Evolutionary conservation across 257 asterid species (phyloP), one percentile per base, ranked within the genome.

Genomic region (Solanum phureja): DNA sequence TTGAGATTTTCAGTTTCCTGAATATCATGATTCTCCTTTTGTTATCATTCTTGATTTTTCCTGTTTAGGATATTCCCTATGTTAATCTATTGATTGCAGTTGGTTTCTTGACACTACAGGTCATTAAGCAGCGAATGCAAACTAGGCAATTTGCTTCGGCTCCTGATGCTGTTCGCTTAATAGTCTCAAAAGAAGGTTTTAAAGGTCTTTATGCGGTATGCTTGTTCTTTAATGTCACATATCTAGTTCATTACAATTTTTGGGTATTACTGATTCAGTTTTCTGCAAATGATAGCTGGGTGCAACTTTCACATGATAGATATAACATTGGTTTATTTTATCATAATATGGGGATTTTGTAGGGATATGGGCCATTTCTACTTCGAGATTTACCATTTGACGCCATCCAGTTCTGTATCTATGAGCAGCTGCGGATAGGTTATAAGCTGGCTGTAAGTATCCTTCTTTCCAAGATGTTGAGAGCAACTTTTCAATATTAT

Each of bases 51-150:
- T 56, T 81, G 16, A 9, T 82, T 79, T 46, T 31, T 2, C 85
- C 42, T 52, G 29, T 49, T 82, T 49, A 82, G 40, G 69, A 49
- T 18, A 49, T n/a, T 4, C 29, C 42, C 86, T 49, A 18, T 40
- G 58, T 85, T 68, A 68, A 40, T 40, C 23, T 34, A 19, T 35
- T 72, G 86, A 76, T 69, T 82, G 62, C 56, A 24, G 62, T 76
- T 18, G 76, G 75, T 75, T 87, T 90, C 82, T 85, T 91, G 89
- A 79, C 87, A 86, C 87, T 91, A 86, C 93, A 97, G 99, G 99
- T 97, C 90, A 96, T 97, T 90, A 97, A 97, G 95, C 98, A 95
- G 90, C 94, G 99, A 84, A 91, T 97, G 98, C 99, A 97, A 89
- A 97, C 98, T 35, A 92, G 95, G 85, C 99, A 97, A 91, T 97